Evolutionary conservation across 1,284 basidiomycete species (phyloP), one percentile per base, ranked within the genome.

Genomic region (Leucoagaricus sp.): DNA sequence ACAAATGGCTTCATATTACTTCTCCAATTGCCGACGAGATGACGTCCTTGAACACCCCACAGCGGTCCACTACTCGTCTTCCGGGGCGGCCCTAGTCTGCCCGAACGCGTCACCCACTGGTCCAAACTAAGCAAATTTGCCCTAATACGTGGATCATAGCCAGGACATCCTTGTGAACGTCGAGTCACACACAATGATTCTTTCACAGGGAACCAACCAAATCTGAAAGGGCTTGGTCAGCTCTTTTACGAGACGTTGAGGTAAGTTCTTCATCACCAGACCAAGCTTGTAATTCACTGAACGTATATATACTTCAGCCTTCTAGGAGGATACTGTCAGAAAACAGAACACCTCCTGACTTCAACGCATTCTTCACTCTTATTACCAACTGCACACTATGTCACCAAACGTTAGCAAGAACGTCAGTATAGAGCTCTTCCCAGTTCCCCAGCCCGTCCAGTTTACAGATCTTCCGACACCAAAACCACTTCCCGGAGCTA

Each of bases 401-500:
- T 29, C 55, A 0, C 12, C 31, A 2, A 23, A 45, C n/a, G n/a
- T 9, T 31, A 45, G 17, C 41, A n/a, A 47, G 26, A 52, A 48
- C 44, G 55, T 51, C 12, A 7, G 21, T 4, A 40, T 45, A 7
- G 33, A 60, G 36, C 55, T 64, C 17, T 65, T 65, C 48, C 64
- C 64, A 6, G 47, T 51, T 40, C 64, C 63, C 5, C 44, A 40
- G 17, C 60, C 42, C 26, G 34, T 54, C 44, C 38, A 55, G 5
- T 44, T 41, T 4, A 5, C 50, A 25, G 45, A 57, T 25, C 55
- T 55, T 26, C 59, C 57, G 9, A 29, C 48, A 3, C 61, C 65
- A 23, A 58, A 53, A 28, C 51, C 60, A 9, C 68, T 65, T 61
- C 66, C 72, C 52, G 74, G 74, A n/a, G 60, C 61, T 7, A 69